Evolutionary conservation across 768 basidiomycete genomes (phyloP).

Genomic region (Agaricus bisporus): DNA sequence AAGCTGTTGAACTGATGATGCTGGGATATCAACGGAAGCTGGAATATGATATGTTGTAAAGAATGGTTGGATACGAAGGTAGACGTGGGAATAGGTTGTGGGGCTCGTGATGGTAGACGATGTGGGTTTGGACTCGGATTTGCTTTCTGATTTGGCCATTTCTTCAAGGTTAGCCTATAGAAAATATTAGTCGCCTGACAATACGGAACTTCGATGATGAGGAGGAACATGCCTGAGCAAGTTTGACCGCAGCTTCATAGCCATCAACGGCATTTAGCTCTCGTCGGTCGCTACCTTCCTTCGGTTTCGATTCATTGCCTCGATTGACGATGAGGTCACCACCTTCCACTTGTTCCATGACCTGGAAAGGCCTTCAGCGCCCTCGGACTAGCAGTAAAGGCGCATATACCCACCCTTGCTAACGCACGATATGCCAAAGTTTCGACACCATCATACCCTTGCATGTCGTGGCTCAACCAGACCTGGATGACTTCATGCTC

Average conservation of each 20-base stretch:
- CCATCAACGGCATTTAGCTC: slow-evolving; percentile 82
- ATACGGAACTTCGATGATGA: not conserved
- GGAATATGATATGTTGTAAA: slow-evolving; percentile 49
- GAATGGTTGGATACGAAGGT: slow-evolving; percentile 90
- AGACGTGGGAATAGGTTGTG: slow-evolving; percentile 84
- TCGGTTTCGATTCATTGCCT: slow-evolving; percentile 71
- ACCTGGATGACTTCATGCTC: slow-evolving; percentile 98
- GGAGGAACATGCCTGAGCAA: slow-evolving; percentile 61
- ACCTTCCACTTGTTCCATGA: slow-evolving; percentile 93
- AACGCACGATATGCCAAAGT: slow-evolving; percentile 87
- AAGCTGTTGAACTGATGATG: slow-evolving; percentile 43
- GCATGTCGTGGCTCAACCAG: slow-evolving; percentile 95
- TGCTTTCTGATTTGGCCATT: slow-evolving; percentile 56
- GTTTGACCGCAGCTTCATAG: slow-evolving; percentile 76
- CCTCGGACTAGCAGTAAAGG: not conserved
- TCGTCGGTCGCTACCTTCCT: slow-evolving; percentile 46
- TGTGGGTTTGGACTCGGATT: slow-evolving; percentile 25
- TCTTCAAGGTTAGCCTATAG: slow-evolving; percentile 72
- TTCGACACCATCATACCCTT: slow-evolving; percentile 93
- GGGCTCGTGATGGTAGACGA: slow-evolving; percentile 37
- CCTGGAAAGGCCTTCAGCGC: slow-evolving; percentile 34
- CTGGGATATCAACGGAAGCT: slow-evolving; percentile 20
- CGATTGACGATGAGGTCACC: slow-evolving; percentile 86
- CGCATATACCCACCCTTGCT: slow-evolving; percentile 49
- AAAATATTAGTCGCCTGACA: not conserved